Evolutionary conservation across 257 asterid genomes (phyloP).

Genomic region (Solanum okadae): DNA sequence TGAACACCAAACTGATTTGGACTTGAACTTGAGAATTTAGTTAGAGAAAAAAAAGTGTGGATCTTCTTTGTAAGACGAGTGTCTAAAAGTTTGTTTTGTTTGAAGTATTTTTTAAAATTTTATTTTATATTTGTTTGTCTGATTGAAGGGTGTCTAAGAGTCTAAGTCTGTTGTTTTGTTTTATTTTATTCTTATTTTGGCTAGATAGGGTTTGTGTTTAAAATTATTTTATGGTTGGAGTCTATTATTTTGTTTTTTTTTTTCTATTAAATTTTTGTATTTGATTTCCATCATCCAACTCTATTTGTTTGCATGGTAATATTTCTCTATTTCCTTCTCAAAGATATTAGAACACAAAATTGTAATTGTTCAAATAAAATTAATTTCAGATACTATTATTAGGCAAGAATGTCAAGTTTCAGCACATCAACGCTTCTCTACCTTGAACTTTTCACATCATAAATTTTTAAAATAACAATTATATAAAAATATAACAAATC

Average conservation of each 20-base stretch:
- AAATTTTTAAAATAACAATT: too few species aligned
- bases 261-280: not conserved
- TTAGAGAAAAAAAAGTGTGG: not conserved
- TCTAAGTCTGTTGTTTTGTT: not conserved
- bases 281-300: not conserved
- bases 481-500: too few species aligned
- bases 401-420: not conserved
- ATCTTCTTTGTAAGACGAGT: not conserved
- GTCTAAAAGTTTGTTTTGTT: not conserved
- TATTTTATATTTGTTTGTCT: not conserved
- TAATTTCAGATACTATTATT: not conserved
- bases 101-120: not conserved
- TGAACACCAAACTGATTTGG: not conserved
- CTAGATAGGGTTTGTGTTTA: not conserved
- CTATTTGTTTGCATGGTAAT: not conserved
- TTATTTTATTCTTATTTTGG: not conserved
- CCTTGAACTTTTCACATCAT: not conserved
- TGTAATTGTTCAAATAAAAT: not conserved
- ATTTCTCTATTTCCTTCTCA: not conserved
- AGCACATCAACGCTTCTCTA: not conserved
- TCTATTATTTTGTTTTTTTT: not conserved
- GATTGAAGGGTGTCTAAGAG: not conserved
- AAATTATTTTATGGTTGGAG: not conserved
- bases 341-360: not conserved
- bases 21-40: not conserved